Evolutionary conservation across 306 rosid species (phyloP).

Genomic region (Trifolium subterraneum): DNA sequence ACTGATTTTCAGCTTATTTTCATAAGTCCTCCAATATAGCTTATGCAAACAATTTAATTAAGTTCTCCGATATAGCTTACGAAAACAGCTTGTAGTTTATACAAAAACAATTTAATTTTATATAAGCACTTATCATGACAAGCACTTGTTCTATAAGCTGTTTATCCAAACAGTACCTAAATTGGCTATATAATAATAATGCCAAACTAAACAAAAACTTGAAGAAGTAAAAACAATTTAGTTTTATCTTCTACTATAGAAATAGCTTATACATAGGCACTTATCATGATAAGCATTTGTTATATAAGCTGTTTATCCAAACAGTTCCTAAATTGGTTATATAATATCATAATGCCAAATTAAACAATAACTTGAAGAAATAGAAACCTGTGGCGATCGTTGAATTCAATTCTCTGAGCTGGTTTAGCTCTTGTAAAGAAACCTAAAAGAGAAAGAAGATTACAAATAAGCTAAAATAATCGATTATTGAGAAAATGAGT

Average conservation of each 20-base stretch:
- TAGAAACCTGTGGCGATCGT: slow-evolving; percentile 76
- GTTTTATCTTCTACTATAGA: too few relatives aligned
- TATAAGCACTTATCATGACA: too few relatives aligned
- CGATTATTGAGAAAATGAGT: neutral
- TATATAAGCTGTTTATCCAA: neutral
- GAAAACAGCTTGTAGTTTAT: too few relatives aligned
- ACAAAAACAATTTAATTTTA: too few relatives aligned
- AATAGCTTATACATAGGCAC: too few relatives aligned
- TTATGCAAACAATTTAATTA: too few relatives aligned
- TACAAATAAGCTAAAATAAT: neutral
- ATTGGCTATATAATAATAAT: too few relatives aligned
- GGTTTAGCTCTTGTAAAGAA: slow-evolving; percentile 85
- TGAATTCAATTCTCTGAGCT: slow-evolving; percentile 57
- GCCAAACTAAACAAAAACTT: slow-evolving; percentile 1
- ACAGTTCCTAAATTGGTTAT: neutral
- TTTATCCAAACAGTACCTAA: neutral
- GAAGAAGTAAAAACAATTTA: slow-evolving; percentile 43
- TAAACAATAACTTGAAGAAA: slow-evolving; percentile 3
- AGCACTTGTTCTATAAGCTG: neutral
- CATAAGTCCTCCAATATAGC: too few relatives aligned
- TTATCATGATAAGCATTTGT: too few relatives aligned
- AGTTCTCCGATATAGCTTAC: too few relatives aligned
- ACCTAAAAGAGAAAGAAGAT: slow-evolving; percentile 42
- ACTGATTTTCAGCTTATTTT: too few relatives aligned
- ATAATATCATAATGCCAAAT: neutral